Percentiles rank a stretch among this genome's conserved stretches.
phyloP scores from a whole-genome alignment of 2,329 filamentous ascomycete species.

The Scedosporium minutisporum region DNA sequence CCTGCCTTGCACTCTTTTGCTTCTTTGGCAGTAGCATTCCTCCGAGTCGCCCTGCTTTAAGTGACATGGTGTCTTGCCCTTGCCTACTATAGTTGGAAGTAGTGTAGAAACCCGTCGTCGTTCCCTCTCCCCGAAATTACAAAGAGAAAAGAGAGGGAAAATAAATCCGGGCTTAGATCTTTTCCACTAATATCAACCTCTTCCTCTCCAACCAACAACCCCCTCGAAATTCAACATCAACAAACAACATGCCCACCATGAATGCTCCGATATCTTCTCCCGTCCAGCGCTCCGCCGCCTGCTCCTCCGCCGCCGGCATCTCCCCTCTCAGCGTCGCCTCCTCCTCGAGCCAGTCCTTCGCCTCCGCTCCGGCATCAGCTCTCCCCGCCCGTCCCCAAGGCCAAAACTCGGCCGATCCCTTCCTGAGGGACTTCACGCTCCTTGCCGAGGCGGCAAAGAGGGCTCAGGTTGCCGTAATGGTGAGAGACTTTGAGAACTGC shows the following conservation, averaged over 20 bases:
- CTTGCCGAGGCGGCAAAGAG: conserved; percentile 89
- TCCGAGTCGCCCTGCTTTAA: too few species aligned
- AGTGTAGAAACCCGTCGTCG: too few species aligned
- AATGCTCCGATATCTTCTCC: conserved; percentile 6
- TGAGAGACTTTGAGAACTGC: conserved; percentile 74
- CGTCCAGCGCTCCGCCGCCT: background rate
- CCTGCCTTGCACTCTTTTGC: too few species aligned
- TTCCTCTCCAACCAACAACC: background rate
- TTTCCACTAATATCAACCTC: background rate
- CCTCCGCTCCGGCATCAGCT: conserved; percentile 13
- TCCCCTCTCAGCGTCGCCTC: conserved; percentile 26
- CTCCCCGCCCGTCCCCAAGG: conserved; percentile 11
- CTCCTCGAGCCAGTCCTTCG: conserved; percentile 16
- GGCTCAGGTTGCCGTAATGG: conserved; percentile 80
- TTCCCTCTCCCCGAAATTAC: too few species aligned
- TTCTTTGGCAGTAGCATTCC: too few species aligned
- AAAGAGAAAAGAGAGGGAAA: background rate
- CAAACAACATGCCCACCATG: background rate
- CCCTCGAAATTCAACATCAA: background rate
- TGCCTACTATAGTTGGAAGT: too few species aligned
- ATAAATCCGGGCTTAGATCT: background rate
- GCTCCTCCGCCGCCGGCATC: conserved; percentile 2
- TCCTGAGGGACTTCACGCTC: conserved; percentile 73
- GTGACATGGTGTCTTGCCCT: too few species aligned
- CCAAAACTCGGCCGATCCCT: conserved; percentile 35